Evolutionary conservation across 257 asterid species (phyloP), one percentile per base, ranked within the genome.

Genomic region (Solanum ossicruentum): DNA sequence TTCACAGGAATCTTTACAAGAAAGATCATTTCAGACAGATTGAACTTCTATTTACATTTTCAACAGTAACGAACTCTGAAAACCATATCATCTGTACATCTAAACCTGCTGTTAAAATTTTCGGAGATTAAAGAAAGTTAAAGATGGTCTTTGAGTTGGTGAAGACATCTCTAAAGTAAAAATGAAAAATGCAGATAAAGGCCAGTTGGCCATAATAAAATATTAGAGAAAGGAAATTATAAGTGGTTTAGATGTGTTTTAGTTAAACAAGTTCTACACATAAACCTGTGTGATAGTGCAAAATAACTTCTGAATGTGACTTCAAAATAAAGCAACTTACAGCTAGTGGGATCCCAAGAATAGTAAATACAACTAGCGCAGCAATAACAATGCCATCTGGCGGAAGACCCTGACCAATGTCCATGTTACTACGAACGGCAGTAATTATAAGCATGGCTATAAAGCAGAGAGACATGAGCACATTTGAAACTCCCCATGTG

Each of bases 341-440:
- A 49, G 99, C 94, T 57, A 93, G 91, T 2, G 98, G 99, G 86
- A 93, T 87, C 78, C 98, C 99, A 82, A 95, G 98, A 89, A 95
- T 36, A 57, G 97, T 84, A 87, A 95, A 94, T 60, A 88, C 90
- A 51, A 87, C n/a, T 39, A 94, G 89, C 43, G 95, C 90, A 85
- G 98, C 94, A 83, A 91, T 89, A 87, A 95, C 95, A 83, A 94
- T 78, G 45, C 97, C 92, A 84, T 87, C 85, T 13, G 97, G 93
- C 52, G 98, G 97, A 81, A 81, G 89, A 86, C 28, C 52, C 39
- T 87, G 61, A 39, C 87, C 92, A 32, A 86, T 85, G 70, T 88
- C 91, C 89, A 94, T 86, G 83, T 86, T 86, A 61, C 87, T 65
- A 88, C 90, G 89, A 67, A 90, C 26, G 10, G 92, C 93, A 85